Percentiles rank a stretch among this genome's conserved stretches.
phyloP scores from a whole-genome alignment of 345 rosid genomes.

The Fremontodendron californicum region DNA sequence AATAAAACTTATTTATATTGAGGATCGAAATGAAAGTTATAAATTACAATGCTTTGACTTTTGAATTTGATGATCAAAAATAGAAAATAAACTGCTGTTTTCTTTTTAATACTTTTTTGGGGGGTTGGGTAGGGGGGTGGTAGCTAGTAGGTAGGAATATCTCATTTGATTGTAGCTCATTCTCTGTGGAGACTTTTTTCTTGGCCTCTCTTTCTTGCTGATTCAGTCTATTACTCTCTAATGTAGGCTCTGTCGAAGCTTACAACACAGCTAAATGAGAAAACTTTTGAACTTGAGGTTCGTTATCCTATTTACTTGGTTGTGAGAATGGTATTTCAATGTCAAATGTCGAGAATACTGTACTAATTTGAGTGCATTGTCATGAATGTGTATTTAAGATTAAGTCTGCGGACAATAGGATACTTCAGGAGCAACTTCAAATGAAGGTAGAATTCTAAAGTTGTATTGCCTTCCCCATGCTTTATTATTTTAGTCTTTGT shows the following conservation, averaged over 20 bases:
- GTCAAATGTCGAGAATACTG: background rate
- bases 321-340: conserved; percentile 2
- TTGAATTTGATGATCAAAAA: conserved; percentile 3
- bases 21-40: background rate
- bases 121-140: background rate
- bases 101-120: background rate
- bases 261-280: conserved; percentile 53
- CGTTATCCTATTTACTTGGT: conserved; percentile 25
- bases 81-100: background rate
- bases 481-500: background rate
- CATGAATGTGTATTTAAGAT: conserved; percentile 38
- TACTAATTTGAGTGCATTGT: conserved; percentile 18
- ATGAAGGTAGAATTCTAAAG: conserved; percentile 42
- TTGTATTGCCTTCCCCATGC: conserved; percentile 1
- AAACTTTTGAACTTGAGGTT: conserved; percentile 71
- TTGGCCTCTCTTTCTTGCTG: conserved; percentile 14
- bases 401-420: conserved; percentile 65
- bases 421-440: conserved; percentile 69
- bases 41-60: background rate
- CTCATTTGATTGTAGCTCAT: conserved; percentile 1
- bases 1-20: background rate
- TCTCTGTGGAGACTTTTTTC: background rate
- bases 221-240: conserved; percentile 17
- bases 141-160: background rate
- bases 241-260: conserved; percentile 55